phyloP scores from a whole-genome alignment of 2,329 filamentous ascomycete genomes.

The Diaporthe capsici region DNA sequence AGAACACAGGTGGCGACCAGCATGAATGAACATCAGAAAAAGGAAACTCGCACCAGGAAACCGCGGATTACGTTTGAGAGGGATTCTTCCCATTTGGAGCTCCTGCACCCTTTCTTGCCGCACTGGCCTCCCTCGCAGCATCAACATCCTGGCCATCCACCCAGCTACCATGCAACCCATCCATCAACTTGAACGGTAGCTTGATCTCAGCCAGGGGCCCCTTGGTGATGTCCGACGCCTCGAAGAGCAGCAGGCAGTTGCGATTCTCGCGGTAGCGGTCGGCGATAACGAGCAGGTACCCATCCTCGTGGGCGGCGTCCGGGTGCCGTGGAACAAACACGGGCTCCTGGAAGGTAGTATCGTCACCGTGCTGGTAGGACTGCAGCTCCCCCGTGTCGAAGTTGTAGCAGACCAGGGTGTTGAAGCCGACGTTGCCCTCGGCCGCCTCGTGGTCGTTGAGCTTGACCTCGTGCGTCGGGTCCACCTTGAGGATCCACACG shows the following conservation, averaged over 20 bases:
- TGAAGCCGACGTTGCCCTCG: constrained; percentile 3
- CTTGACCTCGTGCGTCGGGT: not conserved
- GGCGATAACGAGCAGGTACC: not conserved
- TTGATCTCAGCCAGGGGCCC: not conserved
- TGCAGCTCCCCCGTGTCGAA: constrained; percentile 2
- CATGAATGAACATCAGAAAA: not conserved
- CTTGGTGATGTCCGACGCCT: not conserved
- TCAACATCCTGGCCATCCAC: constrained; percentile 8
- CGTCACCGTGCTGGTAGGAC: constrained; percentile 4
- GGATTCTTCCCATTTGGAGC: not conserved
- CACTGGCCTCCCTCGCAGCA: not conserved
- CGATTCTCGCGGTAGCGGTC: not conserved
- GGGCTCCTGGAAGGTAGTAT: not conserved
- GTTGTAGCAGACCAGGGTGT: constrained; percentile 4
- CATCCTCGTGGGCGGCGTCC: not conserved
- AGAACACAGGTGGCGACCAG: not conserved
- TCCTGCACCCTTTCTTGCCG: not conserved
- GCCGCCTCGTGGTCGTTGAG: not conserved
- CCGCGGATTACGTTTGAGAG: not conserved
- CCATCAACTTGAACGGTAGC: not conserved
- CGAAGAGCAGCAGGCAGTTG: not conserved
- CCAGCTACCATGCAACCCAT: constrained; percentile 3
- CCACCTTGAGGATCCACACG: constrained; percentile 3
- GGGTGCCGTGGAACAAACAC: not conserved
- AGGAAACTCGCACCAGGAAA: not conserved